Percentiles rank a stretch among this genome's conserved stretches.
phyloP scores from a whole-genome alignment of 345 rosid species.

The Triadica sebifera region DNA sequence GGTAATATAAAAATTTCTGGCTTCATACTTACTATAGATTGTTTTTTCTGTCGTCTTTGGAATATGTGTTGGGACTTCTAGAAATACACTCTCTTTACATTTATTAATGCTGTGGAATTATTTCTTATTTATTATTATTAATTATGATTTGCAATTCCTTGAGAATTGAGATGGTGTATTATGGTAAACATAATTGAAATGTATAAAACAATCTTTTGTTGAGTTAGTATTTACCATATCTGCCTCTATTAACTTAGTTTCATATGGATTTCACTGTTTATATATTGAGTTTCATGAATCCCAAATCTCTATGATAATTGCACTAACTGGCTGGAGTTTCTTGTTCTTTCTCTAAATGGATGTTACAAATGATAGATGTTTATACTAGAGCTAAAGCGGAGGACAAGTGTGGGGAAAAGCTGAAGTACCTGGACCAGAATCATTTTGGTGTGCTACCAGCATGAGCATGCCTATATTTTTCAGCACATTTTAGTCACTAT shows the following conservation, averaged over 20 bases:
- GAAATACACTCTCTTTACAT: not conserved
- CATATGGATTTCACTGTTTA: not conserved
- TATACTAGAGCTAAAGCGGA: not conserved
- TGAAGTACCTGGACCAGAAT: not conserved
- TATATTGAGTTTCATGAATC: not conserved
- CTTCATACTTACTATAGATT: not conserved
- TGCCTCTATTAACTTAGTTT: not conserved
- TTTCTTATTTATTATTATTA: too few species aligned
- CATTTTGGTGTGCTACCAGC: too few species aligned
- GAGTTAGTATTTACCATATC: not conserved
- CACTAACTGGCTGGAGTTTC: not conserved
- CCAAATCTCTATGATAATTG: not conserved
- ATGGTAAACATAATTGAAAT: not conserved
- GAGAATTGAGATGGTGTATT: not conserved
- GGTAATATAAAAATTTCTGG: not conserved
- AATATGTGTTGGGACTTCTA: not conserved
- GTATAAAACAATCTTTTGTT: not conserved
- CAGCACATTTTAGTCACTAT: not conserved
- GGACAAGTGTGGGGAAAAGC: too few species aligned
- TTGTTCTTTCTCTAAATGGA: not conserved
- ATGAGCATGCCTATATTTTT: not conserved
- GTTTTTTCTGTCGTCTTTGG: not conserved
- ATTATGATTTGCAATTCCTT: not conserved
- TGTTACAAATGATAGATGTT: not conserved
- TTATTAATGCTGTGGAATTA: not conserved